A percentile compares a stretch with the other conserved stretches of the same genome.
Evolutionary conservation across 179 eudicot species (phyloP).

Genomic region (Spergularia azorica): DNA sequence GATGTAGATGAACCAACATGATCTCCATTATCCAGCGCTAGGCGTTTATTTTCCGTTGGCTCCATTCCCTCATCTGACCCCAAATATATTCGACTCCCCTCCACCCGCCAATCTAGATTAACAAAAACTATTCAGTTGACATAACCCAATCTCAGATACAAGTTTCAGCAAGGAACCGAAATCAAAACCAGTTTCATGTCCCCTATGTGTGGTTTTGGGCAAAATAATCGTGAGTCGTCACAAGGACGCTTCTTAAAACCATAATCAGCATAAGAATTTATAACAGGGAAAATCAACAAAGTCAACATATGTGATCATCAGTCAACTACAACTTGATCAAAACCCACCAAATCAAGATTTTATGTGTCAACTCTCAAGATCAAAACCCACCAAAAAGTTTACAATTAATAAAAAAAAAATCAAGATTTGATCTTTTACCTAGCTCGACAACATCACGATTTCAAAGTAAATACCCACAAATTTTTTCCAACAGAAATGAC

Average conservation of each 20-base stretch:
- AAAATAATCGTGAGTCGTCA: no score
- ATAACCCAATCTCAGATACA: no score
- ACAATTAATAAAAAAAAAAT: no score
- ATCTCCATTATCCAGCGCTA: slow-evolving; percentile 24
- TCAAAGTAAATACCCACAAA: neutral
- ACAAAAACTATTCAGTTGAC: slow-evolving; percentile 19
- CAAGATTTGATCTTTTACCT: no score
- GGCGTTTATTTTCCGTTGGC: slow-evolving; percentile 35
- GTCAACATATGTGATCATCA: neutral
- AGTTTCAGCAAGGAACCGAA: no score
- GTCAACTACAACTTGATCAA: slow-evolving; percentile 6
- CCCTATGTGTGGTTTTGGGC: no score
- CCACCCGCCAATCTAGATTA: slow-evolving; percentile 18
- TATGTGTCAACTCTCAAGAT: neutral
- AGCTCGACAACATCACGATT: no score
- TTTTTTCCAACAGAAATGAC: neutral
- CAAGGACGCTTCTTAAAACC: no score
- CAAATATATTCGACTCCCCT: neutral
- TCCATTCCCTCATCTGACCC: slow-evolving; percentile 45
- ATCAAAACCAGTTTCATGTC: no score
- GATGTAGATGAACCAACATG: slow-evolving; percentile 28
- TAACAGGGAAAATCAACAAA: neutral
- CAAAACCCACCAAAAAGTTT: neutral
- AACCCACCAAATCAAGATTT: neutral
- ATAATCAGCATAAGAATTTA: neutral